A percentile compares a stretch with the other conserved stretches of the same genome.
phyloP scores from a whole-genome alignment of 352 stramenopile genomes.

The Globisporangium canariense region DNA sequence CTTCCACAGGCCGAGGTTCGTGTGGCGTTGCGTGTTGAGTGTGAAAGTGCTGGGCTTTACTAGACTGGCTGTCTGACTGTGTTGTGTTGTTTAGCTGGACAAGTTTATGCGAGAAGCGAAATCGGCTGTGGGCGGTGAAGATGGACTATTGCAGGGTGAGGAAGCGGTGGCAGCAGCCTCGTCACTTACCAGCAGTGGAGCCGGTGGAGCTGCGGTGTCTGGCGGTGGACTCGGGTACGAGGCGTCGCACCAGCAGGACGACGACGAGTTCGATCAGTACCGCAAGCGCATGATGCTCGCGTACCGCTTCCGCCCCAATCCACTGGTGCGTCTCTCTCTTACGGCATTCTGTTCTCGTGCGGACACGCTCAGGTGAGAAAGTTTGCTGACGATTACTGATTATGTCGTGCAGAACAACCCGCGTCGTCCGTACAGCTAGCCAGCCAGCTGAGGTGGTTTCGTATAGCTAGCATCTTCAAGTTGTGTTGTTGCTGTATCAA shows the following conservation, averaged over 20 bases:
- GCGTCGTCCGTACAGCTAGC: conserved; percentile 19
- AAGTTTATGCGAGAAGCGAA: conserved; percentile 17
- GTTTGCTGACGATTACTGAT: too few relatives aligned
- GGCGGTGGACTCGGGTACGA: conserved; percentile 8
- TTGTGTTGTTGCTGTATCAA: neutral
- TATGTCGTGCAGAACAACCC: conserved; percentile 17
- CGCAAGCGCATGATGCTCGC: conserved; percentile 26
- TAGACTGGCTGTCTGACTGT: neutral
- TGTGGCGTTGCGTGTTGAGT: neutral
- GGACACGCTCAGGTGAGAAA: too few relatives aligned
- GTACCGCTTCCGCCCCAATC: conserved; percentile 24
- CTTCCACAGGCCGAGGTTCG: conserved; percentile 18
- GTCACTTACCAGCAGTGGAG: neutral
- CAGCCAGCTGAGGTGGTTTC: too few relatives aligned
- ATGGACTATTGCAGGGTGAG: neutral
- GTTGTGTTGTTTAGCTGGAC: conserved; percentile 5
- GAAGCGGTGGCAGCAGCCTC: neutral
- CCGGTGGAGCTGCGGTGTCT: neutral
- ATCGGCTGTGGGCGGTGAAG: too few relatives aligned
- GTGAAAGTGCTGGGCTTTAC: neutral
- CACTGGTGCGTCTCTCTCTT: conserved; percentile 12
- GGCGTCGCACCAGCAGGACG: conserved; percentile 3
- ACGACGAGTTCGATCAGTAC: conserved; percentile 29
- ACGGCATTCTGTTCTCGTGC: too few relatives aligned
- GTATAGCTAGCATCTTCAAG: neutral